Conservation (phyloP, 2,329 filamentous ascomycete genomes). For the Talaromyces verruculosus region DNA sequence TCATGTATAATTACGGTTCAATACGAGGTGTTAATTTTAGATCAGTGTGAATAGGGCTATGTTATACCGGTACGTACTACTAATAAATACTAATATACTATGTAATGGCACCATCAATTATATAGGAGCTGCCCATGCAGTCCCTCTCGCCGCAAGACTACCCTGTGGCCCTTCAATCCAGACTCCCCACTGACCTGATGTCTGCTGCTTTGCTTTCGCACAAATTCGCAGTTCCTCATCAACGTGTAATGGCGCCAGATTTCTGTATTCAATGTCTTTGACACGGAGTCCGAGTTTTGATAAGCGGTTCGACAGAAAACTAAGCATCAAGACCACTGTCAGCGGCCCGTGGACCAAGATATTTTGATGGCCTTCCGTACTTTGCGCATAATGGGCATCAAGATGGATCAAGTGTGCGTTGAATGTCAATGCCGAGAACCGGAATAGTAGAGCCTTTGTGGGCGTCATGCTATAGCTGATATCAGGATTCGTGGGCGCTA, state of each 20-base stretch:
- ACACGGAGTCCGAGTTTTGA: constrained; percentile 43
- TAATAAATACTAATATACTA: too few relatives aligned
- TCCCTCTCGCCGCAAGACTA: constrained; percentile 64
- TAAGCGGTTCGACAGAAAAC: constrained; percentile 61
- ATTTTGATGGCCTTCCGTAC: constrained; percentile 71
- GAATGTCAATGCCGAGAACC: constrained; percentile 86
- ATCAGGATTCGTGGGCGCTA: constrained; percentile 53
- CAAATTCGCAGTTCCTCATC: constrained; percentile 70
- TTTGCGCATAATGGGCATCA: constrained; percentile 67
- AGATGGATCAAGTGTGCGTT: constrained; percentile 93
- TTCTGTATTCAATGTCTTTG: constrained; percentile 69
- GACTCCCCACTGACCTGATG: constrained; percentile 52
- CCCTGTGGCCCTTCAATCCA: constrained; percentile 65
- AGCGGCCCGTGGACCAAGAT: constrained; percentile 87
- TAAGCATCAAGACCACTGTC: constrained; percentile 72
- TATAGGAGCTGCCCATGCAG: constrained; percentile 30
- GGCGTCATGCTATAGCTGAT: constrained; percentile 64
- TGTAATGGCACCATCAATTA: neutral
- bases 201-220: constrained; percentile 50
- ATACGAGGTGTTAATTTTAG: neutral
- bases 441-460: constrained; percentile 72
- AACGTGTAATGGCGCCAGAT: constrained; percentile 77
- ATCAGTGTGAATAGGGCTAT: neutral
- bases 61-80: neutral
- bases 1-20: neutral